phyloP scores from a whole-genome alignment of 495 filamentous ascomycete species.

The Pyronema domesticum region DNA sequence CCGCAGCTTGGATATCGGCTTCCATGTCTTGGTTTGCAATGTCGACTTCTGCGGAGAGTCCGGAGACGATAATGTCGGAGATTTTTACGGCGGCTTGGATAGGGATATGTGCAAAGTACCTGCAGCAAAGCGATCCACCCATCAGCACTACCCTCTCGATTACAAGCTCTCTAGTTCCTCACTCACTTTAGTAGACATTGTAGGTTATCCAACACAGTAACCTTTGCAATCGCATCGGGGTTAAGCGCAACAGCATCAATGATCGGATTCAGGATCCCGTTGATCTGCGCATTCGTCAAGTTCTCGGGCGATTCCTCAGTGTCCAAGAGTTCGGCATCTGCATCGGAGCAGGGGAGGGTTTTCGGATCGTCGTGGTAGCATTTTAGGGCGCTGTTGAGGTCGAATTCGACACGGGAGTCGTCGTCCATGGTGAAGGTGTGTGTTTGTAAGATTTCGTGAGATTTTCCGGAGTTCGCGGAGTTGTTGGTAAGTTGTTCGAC shows the following conservation, averaged over 20 bases:
- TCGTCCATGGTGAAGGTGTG: not conserved
- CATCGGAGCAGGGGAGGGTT: constrained; percentile 68
- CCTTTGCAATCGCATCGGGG: constrained; percentile 65
- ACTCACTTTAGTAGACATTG: constrained; percentile 87
- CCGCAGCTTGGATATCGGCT: constrained; percentile 70
- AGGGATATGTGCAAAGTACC: constrained; percentile 67
- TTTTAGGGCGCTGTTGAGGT: constrained; percentile 91
- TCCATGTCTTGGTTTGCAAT: constrained; percentile 71
- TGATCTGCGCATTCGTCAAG: constrained; percentile 58
- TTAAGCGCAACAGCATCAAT: constrained; percentile 84
- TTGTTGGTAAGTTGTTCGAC: no score
- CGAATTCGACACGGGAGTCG: constrained; percentile 51
- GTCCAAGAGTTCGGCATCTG: constrained; percentile 65
- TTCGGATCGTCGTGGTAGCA: constrained; percentile 84
- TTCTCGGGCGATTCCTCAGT: constrained; percentile 84
- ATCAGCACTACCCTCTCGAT: constrained; percentile 35
- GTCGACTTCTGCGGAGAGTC: constrained; percentile 83
- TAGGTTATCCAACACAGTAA: constrained; percentile 70
- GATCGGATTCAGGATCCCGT: constrained; percentile 65
- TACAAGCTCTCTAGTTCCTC: no score
- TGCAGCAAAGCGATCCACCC: constrained; percentile 25
- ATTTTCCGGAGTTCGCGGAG: no score
- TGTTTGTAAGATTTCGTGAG: no score
- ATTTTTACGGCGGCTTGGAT: constrained; percentile 73
- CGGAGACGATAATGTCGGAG: constrained; percentile 81